A percentile compares a stretch with the other conserved stretches of the same genome.
Evolutionary conservation across 345 rosid genomes (phyloP).

Genomic region (Salix arbutifolia): DNA sequence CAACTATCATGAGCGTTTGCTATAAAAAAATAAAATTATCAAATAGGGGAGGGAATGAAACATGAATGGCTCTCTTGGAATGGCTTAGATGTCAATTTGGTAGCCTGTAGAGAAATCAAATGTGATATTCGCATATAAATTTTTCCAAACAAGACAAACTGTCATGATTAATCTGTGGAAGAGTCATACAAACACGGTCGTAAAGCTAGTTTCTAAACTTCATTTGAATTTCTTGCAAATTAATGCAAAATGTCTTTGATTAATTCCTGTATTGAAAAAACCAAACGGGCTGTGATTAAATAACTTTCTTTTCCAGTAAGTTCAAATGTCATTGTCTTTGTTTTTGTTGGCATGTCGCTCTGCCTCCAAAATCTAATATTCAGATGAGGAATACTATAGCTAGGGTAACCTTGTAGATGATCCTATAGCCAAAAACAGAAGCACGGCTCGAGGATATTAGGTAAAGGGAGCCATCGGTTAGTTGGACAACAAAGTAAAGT

Average conservation of each 20-base stretch:
- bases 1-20: no score
- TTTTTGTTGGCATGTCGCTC: neutral
- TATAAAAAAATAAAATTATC: no score
- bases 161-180: no score
- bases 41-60: neutral
- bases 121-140: neutral
- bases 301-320: neutral
- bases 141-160: neutral
- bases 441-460: neutral
- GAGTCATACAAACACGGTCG: no score
- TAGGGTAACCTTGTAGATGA: neutral
- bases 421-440: neutral
- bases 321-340: neutral
- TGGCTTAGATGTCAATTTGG: neutral
- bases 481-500: neutral
- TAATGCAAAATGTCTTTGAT: neutral
- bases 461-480: neutral
- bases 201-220: no score
- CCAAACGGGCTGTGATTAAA: neutral
- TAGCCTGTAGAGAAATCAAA: neutral
- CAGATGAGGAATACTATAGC: neutral
- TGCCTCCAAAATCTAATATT: neutral
- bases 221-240: neutral
- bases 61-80: neutral
- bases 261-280: neutral